Conservation (phyloP, 1,284 basidiomycete genomes). For the Peniophora sp. region DNA sequence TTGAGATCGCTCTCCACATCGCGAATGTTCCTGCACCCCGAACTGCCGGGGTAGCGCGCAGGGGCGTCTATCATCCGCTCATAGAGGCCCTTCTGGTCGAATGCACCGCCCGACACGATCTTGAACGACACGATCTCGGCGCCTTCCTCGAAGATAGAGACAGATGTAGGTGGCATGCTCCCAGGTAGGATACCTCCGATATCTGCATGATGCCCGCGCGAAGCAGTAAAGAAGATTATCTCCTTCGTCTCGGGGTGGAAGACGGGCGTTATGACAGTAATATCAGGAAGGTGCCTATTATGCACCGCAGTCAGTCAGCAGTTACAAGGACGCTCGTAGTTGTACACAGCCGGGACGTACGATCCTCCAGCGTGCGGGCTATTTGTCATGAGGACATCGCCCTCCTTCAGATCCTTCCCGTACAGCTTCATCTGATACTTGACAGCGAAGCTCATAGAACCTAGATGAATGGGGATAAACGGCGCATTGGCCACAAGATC, state of each 20-base stretch:
- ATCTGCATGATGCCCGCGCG: constrained; percentile 84
- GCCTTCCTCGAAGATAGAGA: constrained; percentile 89
- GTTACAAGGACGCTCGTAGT: background rate
- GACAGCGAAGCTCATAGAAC: constrained; percentile 84
- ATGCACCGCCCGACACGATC: constrained; percentile 79
- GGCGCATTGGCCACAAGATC: constrained; percentile 90
- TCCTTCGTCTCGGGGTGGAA: constrained; percentile 57
- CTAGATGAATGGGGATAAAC: constrained; percentile 75
- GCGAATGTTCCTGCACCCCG: constrained; percentile 75
- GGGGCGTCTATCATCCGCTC: constrained; percentile 85
- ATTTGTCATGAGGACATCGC: constrained; percentile 89
- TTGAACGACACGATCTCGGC: constrained; percentile 92
- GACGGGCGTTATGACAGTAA: constrained; percentile 86
- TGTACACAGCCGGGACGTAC: constrained; percentile 31
- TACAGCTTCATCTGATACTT: constrained; percentile 83
- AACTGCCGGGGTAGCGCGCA: constrained; percentile 76
- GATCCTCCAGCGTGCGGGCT: constrained; percentile 84
- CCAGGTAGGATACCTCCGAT: constrained; percentile 73
- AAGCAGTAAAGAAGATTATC: constrained; percentile 91
- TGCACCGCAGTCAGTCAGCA: background rate
- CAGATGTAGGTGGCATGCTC: constrained; percentile 92
- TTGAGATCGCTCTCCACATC: constrained; percentile 92
- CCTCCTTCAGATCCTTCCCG: constrained; percentile 61
- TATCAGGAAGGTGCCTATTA: constrained; percentile 72
- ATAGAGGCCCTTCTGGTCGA: constrained; percentile 68